Conservation (phyloP, 108 stramenopile species). For the Skeletonema marinoi region DNA sequence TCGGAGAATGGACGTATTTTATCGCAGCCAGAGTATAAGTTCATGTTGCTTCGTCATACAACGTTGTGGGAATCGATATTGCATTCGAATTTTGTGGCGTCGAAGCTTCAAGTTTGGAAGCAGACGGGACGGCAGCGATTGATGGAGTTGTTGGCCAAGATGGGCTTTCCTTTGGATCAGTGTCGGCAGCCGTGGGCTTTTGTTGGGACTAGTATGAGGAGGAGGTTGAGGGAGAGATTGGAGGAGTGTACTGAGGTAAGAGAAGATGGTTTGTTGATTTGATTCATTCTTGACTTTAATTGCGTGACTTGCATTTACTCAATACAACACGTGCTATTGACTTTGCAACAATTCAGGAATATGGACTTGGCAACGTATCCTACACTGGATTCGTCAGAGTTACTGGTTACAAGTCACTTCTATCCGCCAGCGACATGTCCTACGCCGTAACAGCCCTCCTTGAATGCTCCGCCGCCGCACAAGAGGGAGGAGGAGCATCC, state of each 20-base stretch:
- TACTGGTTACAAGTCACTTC: constrained; percentile 81
- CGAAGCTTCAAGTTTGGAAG: constrained; percentile 71
- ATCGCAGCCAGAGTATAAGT: constrained; percentile 70
- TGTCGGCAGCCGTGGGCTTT: constrained; percentile 85
- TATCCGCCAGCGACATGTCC: constrained; percentile 83
- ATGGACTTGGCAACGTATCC: constrained; percentile 76
- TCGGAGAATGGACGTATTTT: constrained; percentile 81
- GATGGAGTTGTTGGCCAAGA: constrained; percentile 86
- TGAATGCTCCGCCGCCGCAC: constrained; percentile 60
- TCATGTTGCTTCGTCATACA: constrained; percentile 81
- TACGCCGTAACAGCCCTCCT: constrained; percentile 87
- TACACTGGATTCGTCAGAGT: constrained; percentile 83
- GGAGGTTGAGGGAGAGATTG: constrained; percentile 63
- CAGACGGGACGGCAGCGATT: constrained; percentile 59
- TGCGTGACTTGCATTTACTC: not conserved
- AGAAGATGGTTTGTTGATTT: not conserved
- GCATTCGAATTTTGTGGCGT: constrained; percentile 72
- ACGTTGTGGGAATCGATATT: constrained; percentile 81
- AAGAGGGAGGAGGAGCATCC: constrained; percentile 25
- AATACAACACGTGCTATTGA: not conserved
- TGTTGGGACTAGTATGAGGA: constrained; percentile 71
- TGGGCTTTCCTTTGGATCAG: constrained; percentile 84
- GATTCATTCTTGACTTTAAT: constrained; percentile 4
- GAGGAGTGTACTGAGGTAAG: constrained; percentile 63
- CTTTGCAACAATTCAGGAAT: constrained; percentile 50